A percentile compares a stretch with the other conserved stretches of the same genome.
Conservation (phyloP, 768 basidiomycete species). For the Trametes cinnabarina region DNA sequence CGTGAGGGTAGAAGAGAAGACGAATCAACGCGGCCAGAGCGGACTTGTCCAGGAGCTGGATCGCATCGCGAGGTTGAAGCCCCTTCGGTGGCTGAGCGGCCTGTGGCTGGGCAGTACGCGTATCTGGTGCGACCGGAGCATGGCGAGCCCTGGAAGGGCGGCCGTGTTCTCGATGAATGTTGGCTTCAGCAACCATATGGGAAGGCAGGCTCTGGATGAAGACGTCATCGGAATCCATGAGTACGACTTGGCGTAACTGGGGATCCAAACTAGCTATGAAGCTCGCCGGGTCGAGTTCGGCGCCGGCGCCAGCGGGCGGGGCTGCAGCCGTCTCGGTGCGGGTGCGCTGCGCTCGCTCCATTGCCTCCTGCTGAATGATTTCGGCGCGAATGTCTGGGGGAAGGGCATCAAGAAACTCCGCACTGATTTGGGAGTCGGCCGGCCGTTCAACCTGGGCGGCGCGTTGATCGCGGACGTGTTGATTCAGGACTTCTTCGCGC, state of each 20-base stretch:
- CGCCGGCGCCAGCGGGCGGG: conserved; percentile 40
- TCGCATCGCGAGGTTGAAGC: conserved; percentile 73
- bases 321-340: conserved; percentile 39
- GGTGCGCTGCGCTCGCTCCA: conserved; percentile 68
- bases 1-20: conserved; percentile 94
- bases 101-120: conserved; percentile 7
- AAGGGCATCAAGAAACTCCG: conserved; percentile 93
- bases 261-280: conserved; percentile 93
- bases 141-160: conserved; percentile 14
- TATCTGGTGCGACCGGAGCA: conserved; percentile 3
- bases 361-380: conserved; percentile 91
- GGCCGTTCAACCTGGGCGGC: conserved; percentile 73
- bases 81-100: conserved; percentile 45
- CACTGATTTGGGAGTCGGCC: conserved; percentile 84
- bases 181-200: conserved; percentile 84
- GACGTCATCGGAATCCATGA: conserved; percentile 84
- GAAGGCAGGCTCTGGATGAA: conserved; percentile 80
- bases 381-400: conserved; percentile 97
- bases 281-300: conserved; percentile 83
- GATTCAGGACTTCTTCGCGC: conserved; percentile 96
- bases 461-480: conserved; percentile 91
- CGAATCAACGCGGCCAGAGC: conserved; percentile 88
- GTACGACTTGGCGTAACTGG: conserved; percentile 83
- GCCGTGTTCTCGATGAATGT: conserved; percentile 59
- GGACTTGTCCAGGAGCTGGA: conserved; percentile 87